A percentile compares a stretch with the other conserved stretches of the same genome.
phyloP scores from a whole-genome alignment of 2,329 filamentous ascomycete genomes.

The Fusarium temperatum region DNA sequence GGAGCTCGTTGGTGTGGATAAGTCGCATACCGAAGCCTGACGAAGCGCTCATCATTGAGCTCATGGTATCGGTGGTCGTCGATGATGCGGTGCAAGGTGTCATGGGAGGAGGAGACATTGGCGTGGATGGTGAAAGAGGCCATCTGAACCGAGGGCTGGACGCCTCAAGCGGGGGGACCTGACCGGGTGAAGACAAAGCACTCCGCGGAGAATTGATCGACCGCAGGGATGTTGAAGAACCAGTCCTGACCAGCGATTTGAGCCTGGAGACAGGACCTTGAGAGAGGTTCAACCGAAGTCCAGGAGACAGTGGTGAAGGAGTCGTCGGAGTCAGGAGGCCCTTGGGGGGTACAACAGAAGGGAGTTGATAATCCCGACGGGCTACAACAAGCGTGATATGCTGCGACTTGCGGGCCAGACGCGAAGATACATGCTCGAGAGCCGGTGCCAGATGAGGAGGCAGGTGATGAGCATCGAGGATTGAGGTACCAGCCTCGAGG shows the following conservation, averaged over 20 bases:
- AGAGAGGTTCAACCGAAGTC: conserved; percentile 46
- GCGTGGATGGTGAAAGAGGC: conserved; percentile 51
- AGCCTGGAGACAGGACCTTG: conserved; percentile 46
- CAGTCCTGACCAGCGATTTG: conserved; percentile 45
- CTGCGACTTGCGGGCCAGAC: conserved; percentile 63
- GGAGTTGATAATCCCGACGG: conserved; percentile 64
- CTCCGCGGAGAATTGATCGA: conserved; percentile 35
- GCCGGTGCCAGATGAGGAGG: conserved; percentile 63
- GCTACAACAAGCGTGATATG: conserved; percentile 68
- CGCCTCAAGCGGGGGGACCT: conserved; percentile 44
- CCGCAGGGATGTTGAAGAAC: conserved; percentile 37
- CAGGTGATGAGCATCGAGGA: conserved; percentile 67
- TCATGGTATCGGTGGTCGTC: conserved; percentile 46
- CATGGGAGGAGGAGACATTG: conserved; percentile 54
- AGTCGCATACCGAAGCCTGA: conserved; percentile 60
- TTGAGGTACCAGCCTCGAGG: conserved; percentile 68
- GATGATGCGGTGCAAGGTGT: conserved; percentile 57
- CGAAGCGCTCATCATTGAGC: conserved; percentile 44
- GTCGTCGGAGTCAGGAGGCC: conserved; percentile 39
- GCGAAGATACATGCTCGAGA: conserved; percentile 66
- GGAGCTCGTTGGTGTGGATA: conserved; percentile 58
- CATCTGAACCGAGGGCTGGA: conserved; percentile 42
- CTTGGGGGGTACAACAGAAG: conserved; percentile 44
- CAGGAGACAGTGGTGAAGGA: conserved; percentile 43
- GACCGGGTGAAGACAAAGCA: conserved; percentile 46